phyloP scores from a whole-genome alignment of 1,284 basidiomycete species.

The Heterobasidion irregulare region DNA sequence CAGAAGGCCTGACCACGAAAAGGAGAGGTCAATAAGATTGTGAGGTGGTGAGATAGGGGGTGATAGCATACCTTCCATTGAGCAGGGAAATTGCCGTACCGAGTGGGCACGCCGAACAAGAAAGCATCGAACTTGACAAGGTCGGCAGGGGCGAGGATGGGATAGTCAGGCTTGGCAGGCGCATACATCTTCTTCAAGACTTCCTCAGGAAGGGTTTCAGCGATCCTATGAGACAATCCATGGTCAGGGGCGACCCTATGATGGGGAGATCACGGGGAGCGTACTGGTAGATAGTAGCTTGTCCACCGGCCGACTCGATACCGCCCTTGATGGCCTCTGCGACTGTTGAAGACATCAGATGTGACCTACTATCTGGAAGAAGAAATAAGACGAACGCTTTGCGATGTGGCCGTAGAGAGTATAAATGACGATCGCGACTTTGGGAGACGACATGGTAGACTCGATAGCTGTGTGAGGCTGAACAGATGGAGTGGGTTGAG shows the following conservation, averaged over 20 bases:
- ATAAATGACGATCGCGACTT: conserved; percentile 79
- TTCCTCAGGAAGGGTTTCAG: conserved; percentile 80
- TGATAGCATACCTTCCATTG: conserved; percentile 53
- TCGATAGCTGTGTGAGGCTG: not conserved
- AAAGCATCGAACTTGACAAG: conserved; percentile 63
- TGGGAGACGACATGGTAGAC: conserved; percentile 32
- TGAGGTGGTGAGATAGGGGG: not conserved
- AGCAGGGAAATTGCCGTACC: conserved; percentile 62
- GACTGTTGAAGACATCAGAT: conserved; percentile 35
- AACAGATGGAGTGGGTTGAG: not conserved
- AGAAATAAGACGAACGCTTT: conserved; percentile 39
- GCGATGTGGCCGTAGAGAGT: conserved; percentile 77
- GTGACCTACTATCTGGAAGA: not conserved
- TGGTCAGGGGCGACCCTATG: not conserved
- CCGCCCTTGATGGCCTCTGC: conserved; percentile 76
- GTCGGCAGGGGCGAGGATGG: conserved; percentile 58
- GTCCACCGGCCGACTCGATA: conserved; percentile 63
- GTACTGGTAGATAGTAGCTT: conserved; percentile 67
- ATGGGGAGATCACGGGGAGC: conserved; percentile 17
- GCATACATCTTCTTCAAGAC: conserved; percentile 75
- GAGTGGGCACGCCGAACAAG: conserved; percentile 74
- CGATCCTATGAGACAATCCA: conserved; percentile 37
- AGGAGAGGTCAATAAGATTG: not conserved
- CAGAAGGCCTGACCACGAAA: conserved; percentile 50
- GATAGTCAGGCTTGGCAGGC: conserved; percentile 64